These are phyloP conservation scores for Haplosporangium gracile DNA, from an alignment of 192 early-diverging fungal species.

Conservation along the genomic window DNA sequence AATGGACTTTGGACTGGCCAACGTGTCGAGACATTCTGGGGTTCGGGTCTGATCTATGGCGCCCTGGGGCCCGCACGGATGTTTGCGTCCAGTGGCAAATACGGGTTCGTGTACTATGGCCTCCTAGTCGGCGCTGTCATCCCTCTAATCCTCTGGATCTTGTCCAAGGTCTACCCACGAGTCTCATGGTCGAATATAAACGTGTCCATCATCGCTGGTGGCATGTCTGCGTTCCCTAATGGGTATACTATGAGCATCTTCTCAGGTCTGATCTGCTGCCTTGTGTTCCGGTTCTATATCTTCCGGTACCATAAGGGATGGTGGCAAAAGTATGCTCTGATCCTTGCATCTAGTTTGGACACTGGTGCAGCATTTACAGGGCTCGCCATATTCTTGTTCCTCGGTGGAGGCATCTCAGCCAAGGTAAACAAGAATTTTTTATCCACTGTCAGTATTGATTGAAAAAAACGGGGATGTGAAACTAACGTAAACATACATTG, in stretches of 20 bases:
- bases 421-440: background rate
- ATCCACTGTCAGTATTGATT: background rate
- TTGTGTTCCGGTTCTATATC: constrained; percentile 65
- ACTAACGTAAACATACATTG: background rate
- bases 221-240: constrained; percentile 61
- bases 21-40: constrained; percentile 65
- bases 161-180: constrained; percentile 65
- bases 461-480: background rate
- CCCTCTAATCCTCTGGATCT: constrained; percentile 65
- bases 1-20: constrained; percentile 64
- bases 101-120: constrained; percentile 51
- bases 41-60: constrained; percentile 80
- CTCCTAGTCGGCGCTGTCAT: constrained; percentile 66
- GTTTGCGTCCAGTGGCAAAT: constrained; percentile 59
- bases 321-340: constrained; percentile 76
- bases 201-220: constrained; percentile 62
- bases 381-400: constrained; percentile 60
- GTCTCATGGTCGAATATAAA: constrained; percentile 57
- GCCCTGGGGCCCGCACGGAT: constrained; percentile 74
- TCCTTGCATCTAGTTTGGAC: constrained; percentile 72
- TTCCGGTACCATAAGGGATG: constrained; percentile 62
- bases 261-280: constrained; percentile 24
- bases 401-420: constrained; percentile 58
- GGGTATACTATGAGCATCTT: constrained; percentile 54
- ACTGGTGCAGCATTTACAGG: constrained; percentile 63